Base-by-base conservation (phyloP, 1,284 basidiomycete species). In the Cryptococcus jaspeensis region DNA sequence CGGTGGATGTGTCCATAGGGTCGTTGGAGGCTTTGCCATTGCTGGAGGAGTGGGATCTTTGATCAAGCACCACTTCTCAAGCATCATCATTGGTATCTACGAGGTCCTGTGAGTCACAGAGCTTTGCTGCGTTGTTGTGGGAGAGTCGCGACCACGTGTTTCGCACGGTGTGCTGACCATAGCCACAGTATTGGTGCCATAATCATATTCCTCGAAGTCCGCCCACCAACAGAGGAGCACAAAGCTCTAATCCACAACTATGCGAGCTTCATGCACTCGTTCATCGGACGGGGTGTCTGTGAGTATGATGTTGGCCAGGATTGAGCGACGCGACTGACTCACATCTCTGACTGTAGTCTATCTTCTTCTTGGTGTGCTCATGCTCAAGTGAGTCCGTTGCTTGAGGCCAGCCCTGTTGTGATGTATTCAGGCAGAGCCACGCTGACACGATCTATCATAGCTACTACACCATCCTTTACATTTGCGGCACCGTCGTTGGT, bases 201-300 rank as follows among this genome's bases (percentile, higher is more conserved):
- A 55, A 71, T 67, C 47, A 65, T 78, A 50, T 67, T 64, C 50
- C 72, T 78, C 51, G 77, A 79, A 52, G 41, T 77, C 12, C 66
- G 69, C 28, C 43, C 69, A 7, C 72, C 72, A 0, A 75, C 71
- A 3, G 73, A 74, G 53, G 67, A 75, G 50, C 74, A 77, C 23
- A 73, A 74, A 56, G 59, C 59, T 13, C 53, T 76, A n/a, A 61
- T 79, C 4, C 66, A 75, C 58, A 63, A 66, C 40, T 79, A 78
- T 64, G 77, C 77, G 25, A 72, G 70, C 50, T 79, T 79, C 59
- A 71, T 79, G 71, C 76, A 77, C 60, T 73, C 70, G 7, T 79
- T 77, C 60, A 53, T 74, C 35, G 77, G 77, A 13, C 70, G 77
- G 44, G 77, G 77, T 47, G 75, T 77, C 43, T 76, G 77, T 78